These are phyloP conservation scores for Diaporthe ilicicola DNA, from an alignment of 2,329 filamentous ascomycete genomes.

Conservation along the genomic window DNA sequence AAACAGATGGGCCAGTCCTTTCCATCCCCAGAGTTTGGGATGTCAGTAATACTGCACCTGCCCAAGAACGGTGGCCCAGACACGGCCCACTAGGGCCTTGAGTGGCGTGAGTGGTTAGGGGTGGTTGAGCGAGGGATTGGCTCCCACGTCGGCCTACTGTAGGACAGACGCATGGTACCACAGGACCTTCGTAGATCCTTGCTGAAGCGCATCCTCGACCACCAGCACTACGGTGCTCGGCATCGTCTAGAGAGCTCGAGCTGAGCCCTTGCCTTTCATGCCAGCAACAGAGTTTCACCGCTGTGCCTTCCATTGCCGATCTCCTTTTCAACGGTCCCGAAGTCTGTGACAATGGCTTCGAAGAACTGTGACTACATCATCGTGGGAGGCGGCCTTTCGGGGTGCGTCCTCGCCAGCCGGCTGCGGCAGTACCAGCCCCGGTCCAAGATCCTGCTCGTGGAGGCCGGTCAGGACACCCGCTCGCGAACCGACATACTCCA, in stretches of 20 bases:
- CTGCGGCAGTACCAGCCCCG: constrained; percentile 38
- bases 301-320: not conserved
- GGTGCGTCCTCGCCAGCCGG: constrained; percentile 46
- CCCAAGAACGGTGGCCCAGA: not conserved
- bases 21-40: not conserved
- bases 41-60: not conserved
- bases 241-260: not conserved
- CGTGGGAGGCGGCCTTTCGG: constrained; percentile 48
- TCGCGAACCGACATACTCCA: constrained; percentile 39
- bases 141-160: not conserved
- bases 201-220: not conserved
- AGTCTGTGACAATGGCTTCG: not conserved
- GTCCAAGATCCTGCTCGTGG: constrained; percentile 46
- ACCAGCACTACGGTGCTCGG: not conserved
- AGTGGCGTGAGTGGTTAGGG: not conserved
- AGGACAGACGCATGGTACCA: not conserved
- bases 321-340: not conserved
- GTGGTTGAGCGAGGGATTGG: not conserved
- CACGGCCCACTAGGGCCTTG: not conserved
- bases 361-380: constrained; percentile 45
- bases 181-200: not conserved
- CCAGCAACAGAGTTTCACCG: not conserved
- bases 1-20: not conserved
- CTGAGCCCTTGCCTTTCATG: too few relatives aligned
- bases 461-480: constrained; percentile 47